These are phyloP conservation scores for Oryza australiensis DNA, from an alignment of 176 grass and related monocot species.

Conservation along the genomic window DNA sequence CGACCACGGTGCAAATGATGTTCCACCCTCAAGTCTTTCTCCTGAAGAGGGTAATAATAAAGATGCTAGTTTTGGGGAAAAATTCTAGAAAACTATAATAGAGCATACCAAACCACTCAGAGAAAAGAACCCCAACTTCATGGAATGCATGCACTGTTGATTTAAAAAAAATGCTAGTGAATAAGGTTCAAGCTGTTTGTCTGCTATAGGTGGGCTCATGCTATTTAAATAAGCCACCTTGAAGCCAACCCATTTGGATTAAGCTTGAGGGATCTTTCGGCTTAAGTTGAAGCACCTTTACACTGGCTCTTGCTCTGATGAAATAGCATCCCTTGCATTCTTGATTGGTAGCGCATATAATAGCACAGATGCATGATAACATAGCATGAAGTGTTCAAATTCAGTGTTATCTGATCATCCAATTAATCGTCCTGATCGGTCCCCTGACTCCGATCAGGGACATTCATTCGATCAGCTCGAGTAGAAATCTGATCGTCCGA, in stretches of 20 bases:
- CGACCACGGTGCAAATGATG: constrained; percentile 87
- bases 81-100: constrained; percentile 16
- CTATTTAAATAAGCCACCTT: constrained; percentile 21
- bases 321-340: neutral
- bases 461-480: too few relatives aligned
- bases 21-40: constrained; percentile 86
- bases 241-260: neutral
- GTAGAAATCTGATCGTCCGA: too few relatives aligned
- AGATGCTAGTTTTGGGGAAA: constrained; percentile 8
- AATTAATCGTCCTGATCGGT: too few relatives aligned
- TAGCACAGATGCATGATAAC: constrained; percentile 23
- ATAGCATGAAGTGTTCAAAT: neutral
- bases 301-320: neutral
- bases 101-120: constrained; percentile 3
- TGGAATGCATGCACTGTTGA: neutral
- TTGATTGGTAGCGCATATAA: constrained; percentile 17
- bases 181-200: constrained; percentile 6
- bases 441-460: too few relatives aligned
- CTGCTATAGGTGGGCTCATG: constrained; percentile 3
- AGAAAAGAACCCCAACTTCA: neutral
- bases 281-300: constrained; percentile 18
- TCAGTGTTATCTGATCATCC: too few relatives aligned
- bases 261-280: neutral
- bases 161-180: constrained; percentile 6
- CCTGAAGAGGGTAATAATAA: constrained; percentile 43